Evolutionary conservation across 768 basidiomycete genomes (phyloP), one percentile per base, ranked within the genome.

Genomic region (Boletellus emodensis): DNA sequence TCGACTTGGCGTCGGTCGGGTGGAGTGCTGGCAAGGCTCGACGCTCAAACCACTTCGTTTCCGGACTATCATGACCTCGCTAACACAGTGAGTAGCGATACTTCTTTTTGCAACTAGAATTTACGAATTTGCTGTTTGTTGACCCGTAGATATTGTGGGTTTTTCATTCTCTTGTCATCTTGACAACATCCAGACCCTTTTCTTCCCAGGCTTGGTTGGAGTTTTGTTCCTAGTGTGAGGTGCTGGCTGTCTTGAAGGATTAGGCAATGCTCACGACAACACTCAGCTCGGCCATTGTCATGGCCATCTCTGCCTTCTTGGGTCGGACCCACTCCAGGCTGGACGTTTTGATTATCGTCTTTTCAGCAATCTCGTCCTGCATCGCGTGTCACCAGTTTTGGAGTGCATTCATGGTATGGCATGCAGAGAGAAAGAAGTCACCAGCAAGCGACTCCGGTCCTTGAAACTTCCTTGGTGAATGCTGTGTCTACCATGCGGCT

Each of bases 371-470:
- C 38, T 44, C 56, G 5, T 43, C 58, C 40, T 20, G 53, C 44
- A 45, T 64, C 4, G 49, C 62, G 9, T 58, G 53, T 6, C 56
- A 61, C 40, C 59, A 64, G 42, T 59, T 64, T 32, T 33, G 50
- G 42, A 59, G 59, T 33, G 62, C 54, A 7, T 51, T 63, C 38
- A 1, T 59, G 18, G 24, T 34, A 18, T 64, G 61, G 61, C 12
- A 44, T 28, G 47, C 42, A 18, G 36, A 22, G 36, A 59, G 47
- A 40, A 33, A 43, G 39, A 61, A 64, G 49, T 15, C 33, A 6
- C 28, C 8, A 6, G 44, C 42, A 40, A 17, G 40, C 9, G 44
- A 51, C 34, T 32, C 52, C 7, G n/a, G 17, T 2, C 52, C 20
- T 46, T 62, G 38, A 62, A 24, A 30, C 24, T 6, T 6, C 26